Conservation (phyloP, 148 eudicot genomes). For the Camellia granthamiana region DNA sequence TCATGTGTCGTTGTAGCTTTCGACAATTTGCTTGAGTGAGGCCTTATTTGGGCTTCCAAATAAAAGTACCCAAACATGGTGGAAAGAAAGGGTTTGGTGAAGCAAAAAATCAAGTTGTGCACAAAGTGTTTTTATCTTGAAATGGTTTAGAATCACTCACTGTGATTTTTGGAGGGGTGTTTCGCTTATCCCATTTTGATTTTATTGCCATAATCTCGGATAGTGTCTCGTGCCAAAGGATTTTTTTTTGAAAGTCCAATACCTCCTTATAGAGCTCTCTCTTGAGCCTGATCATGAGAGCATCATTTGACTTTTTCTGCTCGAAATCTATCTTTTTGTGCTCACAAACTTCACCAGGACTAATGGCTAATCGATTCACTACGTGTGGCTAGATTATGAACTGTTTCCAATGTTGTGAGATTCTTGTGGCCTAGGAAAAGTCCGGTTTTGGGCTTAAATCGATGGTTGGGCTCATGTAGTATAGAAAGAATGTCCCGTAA, state of each 20-base stretch:
- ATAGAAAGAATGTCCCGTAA: slow-evolving; percentile 77
- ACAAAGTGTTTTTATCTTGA: slow-evolving; percentile 86
- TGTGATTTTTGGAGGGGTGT: slow-evolving; percentile 54
- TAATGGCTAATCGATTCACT: slow-evolving; percentile 41
- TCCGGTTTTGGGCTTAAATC: slow-evolving; percentile 78
- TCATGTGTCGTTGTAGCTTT: slow-evolving; percentile 71
- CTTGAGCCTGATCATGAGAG: slow-evolving; percentile 75
- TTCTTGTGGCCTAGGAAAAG: slow-evolving; percentile 68
- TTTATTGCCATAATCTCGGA: slow-evolving; percentile 70
- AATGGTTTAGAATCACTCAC: slow-evolving; percentile 92
- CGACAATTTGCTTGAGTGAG: slow-evolving; percentile 59
- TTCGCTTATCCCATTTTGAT: slow-evolving; percentile 72
- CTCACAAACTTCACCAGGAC: slow-evolving; percentile 61
- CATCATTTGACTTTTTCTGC: slow-evolving; percentile 86
- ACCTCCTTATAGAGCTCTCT: slow-evolving; percentile 74
- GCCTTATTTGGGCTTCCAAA: slow-evolving; percentile 86
- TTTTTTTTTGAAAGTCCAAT: slow-evolving; percentile 49
- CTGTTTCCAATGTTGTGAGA: slow-evolving; percentile 75
- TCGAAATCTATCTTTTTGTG: slow-evolving; percentile 76
- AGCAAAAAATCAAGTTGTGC: slow-evolving; percentile 76
- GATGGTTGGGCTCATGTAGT: slow-evolving; percentile 80
- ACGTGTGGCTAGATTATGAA: slow-evolving; percentile 59
- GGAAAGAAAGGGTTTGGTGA: slow-evolving; percentile 88
- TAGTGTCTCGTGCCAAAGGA: slow-evolving; percentile 54
- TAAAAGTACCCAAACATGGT: slow-evolving; percentile 91